Evolutionary conservation across 2,329 filamentous ascomycete genomes (phyloP), one percentile per base, ranked within the genome.

Genomic region (Cytospora paraplurivora): DNA sequence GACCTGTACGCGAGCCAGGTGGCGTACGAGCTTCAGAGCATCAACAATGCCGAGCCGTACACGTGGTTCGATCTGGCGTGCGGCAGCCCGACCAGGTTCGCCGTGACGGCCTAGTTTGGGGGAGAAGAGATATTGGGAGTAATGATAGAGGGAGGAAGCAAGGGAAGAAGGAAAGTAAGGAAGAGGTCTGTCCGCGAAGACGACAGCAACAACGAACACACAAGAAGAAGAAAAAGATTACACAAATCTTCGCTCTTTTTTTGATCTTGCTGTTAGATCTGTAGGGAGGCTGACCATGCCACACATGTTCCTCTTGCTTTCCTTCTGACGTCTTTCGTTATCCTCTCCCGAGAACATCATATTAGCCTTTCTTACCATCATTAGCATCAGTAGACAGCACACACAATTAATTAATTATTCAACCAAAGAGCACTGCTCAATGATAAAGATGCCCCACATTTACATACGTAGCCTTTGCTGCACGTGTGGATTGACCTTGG

Each of bases 51-150:
- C 37, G 68, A 72, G 66, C 66, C 70, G 21, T 71, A 73, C 51
- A 63, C 64, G 51, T 78, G 76, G 76, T 77, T 71, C 59, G 76
- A 78, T 62, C 62, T 77, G 21, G 68, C 62, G 8, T 78, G 76
- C 64, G 76, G 75, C 19, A 72, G 74, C 27, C 76, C 76, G n/a
- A 68, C 56, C n/a, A 44, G 38, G 50, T 62, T 33, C 17, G 10
- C 37, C 21, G 37, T 21, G 50, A 12, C 17, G 33, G 32, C 15
- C 19, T 27, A 27, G 12, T 27, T 11, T 21, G 2, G 35, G n/a
- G 54, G n/a, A 37, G 35, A 7, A 35, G 17, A 49, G 21, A 32
- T 15, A 17, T 21, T 10, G n/a, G 12, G 8, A 37, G 8, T 37
- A 13, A 37, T 10, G 6, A 37, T 37, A 37, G 35, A 37, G 35